phyloP scores from a whole-genome alignment of 768 basidiomycete species.

The Gymnopilus junonius region DNA sequence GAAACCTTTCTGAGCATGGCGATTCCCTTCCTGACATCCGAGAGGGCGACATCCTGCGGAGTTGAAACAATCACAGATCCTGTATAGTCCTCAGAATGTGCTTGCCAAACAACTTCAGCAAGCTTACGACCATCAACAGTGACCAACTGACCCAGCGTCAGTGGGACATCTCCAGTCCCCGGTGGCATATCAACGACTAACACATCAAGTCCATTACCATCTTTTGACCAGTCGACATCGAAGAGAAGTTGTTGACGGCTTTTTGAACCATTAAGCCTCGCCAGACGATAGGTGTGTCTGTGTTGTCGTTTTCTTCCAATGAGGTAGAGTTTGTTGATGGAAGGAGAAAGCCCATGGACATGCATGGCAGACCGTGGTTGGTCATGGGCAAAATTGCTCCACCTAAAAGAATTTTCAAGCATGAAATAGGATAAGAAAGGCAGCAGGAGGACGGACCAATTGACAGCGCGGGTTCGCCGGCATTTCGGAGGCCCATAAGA shows the following conservation, averaged over 20 bases:
- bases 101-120: not conserved
- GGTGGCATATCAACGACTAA: slow-evolving; percentile 97
- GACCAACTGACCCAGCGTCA: slow-evolving; percentile 63
- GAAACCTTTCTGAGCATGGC: slow-evolving; percentile 89
- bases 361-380: slow-evolving; percentile 90
- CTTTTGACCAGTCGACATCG: slow-evolving; percentile 86
- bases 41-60: slow-evolving; percentile 91
- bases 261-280: slow-evolving; percentile 98
- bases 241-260: slow-evolving; percentile 96
- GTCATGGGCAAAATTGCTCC: slow-evolving; percentile 82
- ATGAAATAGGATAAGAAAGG: not conserved
- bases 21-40: slow-evolving; percentile 92
- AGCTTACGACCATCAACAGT: slow-evolving; percentile 22
- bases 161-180: slow-evolving; percentile 94
- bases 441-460: slow-evolving; percentile 48
- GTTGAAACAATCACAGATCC: slow-evolving; percentile 95
- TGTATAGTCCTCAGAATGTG: slow-evolving; percentile 31
- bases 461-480: slow-evolving; percentile 80
- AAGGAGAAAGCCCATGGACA: slow-evolving; percentile 98
- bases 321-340: slow-evolving; percentile 41
- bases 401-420: slow-evolving; percentile 39
- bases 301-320: slow-evolving; percentile 38
- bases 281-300: slow-evolving; percentile 90
- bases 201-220: slow-evolving; percentile 68
- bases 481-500: slow-evolving; percentile 84